Conservation (phyloP, 495 filamentous ascomycete genomes). For the Lindgomyces ingoldianus region DNA sequence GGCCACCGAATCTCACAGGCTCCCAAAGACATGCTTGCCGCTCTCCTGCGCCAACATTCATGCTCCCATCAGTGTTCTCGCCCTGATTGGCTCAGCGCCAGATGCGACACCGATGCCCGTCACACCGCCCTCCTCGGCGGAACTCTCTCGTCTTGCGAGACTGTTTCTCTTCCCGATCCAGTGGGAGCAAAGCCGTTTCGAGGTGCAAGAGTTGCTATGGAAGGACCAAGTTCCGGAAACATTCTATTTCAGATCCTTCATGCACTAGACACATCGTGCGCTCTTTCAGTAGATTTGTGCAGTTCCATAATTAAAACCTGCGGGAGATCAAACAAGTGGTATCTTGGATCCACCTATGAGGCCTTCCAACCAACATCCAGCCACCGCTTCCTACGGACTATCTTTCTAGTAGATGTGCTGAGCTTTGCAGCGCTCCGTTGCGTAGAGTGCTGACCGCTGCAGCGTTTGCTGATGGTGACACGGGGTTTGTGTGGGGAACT, state of each 20-base stretch:
- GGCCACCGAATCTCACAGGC: slow-evolving; percentile 15
- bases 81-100: slow-evolving; percentile 10
- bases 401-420: slow-evolving; percentile 6
- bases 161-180: not conserved
- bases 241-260: slow-evolving; percentile 24
- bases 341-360: slow-evolving; percentile 17
- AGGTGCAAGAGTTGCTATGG: slow-evolving; percentile 28
- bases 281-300: not conserved
- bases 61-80: not conserved
- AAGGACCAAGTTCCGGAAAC: slow-evolving; percentile 29
- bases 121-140: slow-evolving; percentile 28
- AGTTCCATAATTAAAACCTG: slow-evolving; percentile 11
- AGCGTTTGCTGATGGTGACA: not conserved
- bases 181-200: not conserved
- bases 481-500: not conserved
- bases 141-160: not conserved
- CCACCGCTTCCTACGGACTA: not conserved
- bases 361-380: not conserved
- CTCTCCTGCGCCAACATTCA: slow-evolving; percentile 17
- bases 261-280: slow-evolving; percentile 22
- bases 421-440: not conserved
- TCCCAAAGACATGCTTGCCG: slow-evolving; percentile 19
- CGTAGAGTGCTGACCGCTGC: slow-evolving; percentile 15
- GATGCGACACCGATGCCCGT: slow-evolving; percentile 17
- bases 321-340: slow-evolving; percentile 19